Percentiles rank a stretch among this genome's conserved stretches.
Evolutionary conservation across 768 basidiomycete genomes (phyloP).

Genomic region (Lentinula lateritia): DNA sequence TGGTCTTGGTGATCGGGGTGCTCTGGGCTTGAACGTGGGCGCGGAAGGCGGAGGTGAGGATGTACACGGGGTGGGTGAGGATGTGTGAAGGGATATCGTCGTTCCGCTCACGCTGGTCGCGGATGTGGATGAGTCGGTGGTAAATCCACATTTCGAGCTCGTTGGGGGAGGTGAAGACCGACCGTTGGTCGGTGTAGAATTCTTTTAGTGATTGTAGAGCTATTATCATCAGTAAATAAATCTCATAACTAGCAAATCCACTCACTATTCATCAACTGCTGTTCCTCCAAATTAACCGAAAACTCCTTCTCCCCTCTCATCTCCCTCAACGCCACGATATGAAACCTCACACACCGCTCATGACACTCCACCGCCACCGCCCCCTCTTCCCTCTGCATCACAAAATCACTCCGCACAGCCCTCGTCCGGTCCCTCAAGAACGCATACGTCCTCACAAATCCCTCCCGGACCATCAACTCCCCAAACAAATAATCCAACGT

Average conservation of each 20-base stretch:
- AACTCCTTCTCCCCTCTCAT: conserved; percentile 46
- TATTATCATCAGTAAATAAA: too few relatives aligned
- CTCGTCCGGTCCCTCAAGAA: conserved; percentile 94
- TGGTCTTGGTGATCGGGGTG: conserved; percentile 65
- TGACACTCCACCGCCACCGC: conserved; percentile 81
- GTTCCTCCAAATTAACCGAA: conserved; percentile 70
- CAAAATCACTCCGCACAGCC: conserved; percentile 88
- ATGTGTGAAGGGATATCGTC: conserved; percentile 69
- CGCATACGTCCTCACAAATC: conserved; percentile 65
- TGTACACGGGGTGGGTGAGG: conserved; percentile 68
- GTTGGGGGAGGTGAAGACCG: conserved; percentile 60
- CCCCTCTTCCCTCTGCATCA: conserved; percentile 83
- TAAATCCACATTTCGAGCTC: conserved; percentile 97
- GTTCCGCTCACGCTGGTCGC: conserved; percentile 73
- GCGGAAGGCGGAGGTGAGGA: conserved; percentile 78
- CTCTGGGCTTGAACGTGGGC: conserved; percentile 76
- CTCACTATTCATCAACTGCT: conserved; percentile 89
- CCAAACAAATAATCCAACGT: conserved; percentile 94
- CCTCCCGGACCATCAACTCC: conserved; percentile 62
- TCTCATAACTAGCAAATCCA: too few relatives aligned
- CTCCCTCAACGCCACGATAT: conserved; percentile 77
- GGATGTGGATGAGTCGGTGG: conserved; percentile 86
- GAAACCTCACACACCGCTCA: conserved; percentile 86
- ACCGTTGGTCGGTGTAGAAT: conserved; percentile 81
- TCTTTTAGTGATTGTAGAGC: conserved; percentile 92